Base-by-base conservation (phyloP, 345 rosid genomes). In the Citrus mangshanensis region DNA sequence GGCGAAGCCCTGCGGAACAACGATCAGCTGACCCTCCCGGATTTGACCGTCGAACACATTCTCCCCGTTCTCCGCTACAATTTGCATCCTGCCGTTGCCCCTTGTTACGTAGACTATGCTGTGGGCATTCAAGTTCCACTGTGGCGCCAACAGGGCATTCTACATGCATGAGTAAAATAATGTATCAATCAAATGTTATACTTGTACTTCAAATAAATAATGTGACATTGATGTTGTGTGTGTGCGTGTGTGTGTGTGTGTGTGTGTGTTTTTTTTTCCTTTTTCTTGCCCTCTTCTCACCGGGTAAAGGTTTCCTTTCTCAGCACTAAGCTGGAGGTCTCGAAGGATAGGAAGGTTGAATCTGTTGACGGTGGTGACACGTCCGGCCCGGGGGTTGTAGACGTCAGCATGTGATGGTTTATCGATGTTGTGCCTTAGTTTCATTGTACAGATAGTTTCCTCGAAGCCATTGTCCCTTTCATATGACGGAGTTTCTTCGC, bases 371-470 rank as follows among this genome's bases (percentile, higher is more conserved):
- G 85, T 84, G 73, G 87, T 86, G 82, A 91, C 73, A 49, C 93
- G 88, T 4, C 94, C 98, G 2, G 82, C 91, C 5, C 86, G 85
- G n/a, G 93, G 89, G 86, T 89, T 89, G 72, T 82, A 93, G 21
- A 87, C 22, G 77, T 89, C 97, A 0, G 91, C 89, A 7, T 73
- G 81, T 42, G 82, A 78, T 25, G 97, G 92, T 42, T 86, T 83
- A 35, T 85, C 75, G n/a, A 89, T 77, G 63, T 86, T 86, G 75
- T 87, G 88, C 49, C 37, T 84, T 19, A 91, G 54, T 79, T 84
- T 88, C 56, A 82, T 72, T 22, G 91, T 72, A 87, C 93, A 89
- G 58, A 86, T 62, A 4, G 92, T 89, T 77, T 91, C 97, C 61
- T 89, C 93, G 1, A 93, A 7, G 35, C 94, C 95, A 62, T 92